Base-by-base conservation (phyloP, 2,329 filamentous ascomycete genomes). In the Ceratocystis cacaofunesta region DNA sequence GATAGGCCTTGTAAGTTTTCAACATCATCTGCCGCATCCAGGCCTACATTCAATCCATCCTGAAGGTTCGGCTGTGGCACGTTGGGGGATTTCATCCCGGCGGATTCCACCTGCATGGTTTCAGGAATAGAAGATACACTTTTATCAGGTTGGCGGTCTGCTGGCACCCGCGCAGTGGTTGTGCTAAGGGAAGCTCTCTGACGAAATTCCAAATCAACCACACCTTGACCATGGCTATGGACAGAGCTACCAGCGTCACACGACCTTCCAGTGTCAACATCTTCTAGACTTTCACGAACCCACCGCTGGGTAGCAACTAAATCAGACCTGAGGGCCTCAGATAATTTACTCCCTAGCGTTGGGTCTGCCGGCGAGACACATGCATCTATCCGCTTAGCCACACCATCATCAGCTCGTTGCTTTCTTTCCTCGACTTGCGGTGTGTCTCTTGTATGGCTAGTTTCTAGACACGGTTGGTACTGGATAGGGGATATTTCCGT, bases 381-480 rank as follows among this genome's bases (percentile, higher is more conserved):
- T 57, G 28, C 10, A 57, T 57, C 22, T 57, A 57, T n/a, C 52
- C 28, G 52, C 15, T 57, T 30, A 30, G 52, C 22, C 52, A 57
- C 52, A 17, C 25, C 25, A n/a, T 30, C 52, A 32, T 57, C 28
- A 57, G 52, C 28, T 57, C 7, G 15, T 28, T 57, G 52, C 30
- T 57, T 57, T 25, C n/a, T 52, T 30, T 15, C 36, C 25, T 48
- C 55, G 57, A 65, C 19, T 65, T 65, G 63, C 63, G 63, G 63
- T 65, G 63, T 60, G 30, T 30, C 41, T 61, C 7, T 65, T 46
- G 55, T 61, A 50, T 52, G 30, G 36, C 44, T 22, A 10, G 46
- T 5, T 41, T 50, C 44, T 36, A 30, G n/a, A 41, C 17, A 36
- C 41, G 61, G 19, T 30, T 32, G 44, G 41, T 28, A 30, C 43